These are phyloP conservation scores for Hypoxylon sp. DNA, from an alignment of 2,329 filamentous ascomycete species.

Conservation along the genomic window DNA sequence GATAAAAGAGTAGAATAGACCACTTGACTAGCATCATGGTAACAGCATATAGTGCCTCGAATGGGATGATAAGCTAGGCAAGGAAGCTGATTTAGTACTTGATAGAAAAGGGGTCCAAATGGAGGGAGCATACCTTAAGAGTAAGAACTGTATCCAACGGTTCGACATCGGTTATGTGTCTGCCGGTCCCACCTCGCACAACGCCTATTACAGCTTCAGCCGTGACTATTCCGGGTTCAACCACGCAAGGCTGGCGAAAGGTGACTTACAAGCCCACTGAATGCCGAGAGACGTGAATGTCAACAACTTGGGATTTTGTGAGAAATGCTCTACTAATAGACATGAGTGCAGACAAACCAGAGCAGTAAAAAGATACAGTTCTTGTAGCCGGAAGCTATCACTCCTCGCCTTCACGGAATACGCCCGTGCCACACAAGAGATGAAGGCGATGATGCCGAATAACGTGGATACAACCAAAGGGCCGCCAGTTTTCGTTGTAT, in stretches of 20 bases:
- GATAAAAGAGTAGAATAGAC: slow-evolving; percentile 16
- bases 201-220: slow-evolving; percentile 13
- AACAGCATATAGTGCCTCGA: slow-evolving; percentile 8
- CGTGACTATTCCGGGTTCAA: not conserved
- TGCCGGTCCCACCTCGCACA: slow-evolving; percentile 11
- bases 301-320: not conserved
- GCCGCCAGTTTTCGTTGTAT: slow-evolving; percentile 13
- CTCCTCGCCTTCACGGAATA: slow-evolving; percentile 6
- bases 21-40: slow-evolving; percentile 16
- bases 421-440: slow-evolving; percentile 7
- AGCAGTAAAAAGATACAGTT: slow-evolving; percentile 4
- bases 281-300: slow-evolving; percentile 6
- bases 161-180: slow-evolving; percentile 6
- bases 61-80: slow-evolving; percentile 12
- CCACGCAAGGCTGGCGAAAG: not conserved
- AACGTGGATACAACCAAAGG: slow-evolving; percentile 14
- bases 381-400: slow-evolving; percentile 2
- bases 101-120: too few species aligned
- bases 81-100: not conserved
- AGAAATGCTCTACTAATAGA: not conserved
- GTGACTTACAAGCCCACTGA: slow-evolving; percentile 11
- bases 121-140: too few species aligned
- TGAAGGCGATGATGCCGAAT: slow-evolving; percentile 16
- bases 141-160: slow-evolving; percentile 9
- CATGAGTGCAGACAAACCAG: not conserved